Evolutionary conservation across 1,284 basidiomycete genomes (phyloP), one percentile per base, ranked within the genome.

Genomic region (Malassezia globosa): DNA sequence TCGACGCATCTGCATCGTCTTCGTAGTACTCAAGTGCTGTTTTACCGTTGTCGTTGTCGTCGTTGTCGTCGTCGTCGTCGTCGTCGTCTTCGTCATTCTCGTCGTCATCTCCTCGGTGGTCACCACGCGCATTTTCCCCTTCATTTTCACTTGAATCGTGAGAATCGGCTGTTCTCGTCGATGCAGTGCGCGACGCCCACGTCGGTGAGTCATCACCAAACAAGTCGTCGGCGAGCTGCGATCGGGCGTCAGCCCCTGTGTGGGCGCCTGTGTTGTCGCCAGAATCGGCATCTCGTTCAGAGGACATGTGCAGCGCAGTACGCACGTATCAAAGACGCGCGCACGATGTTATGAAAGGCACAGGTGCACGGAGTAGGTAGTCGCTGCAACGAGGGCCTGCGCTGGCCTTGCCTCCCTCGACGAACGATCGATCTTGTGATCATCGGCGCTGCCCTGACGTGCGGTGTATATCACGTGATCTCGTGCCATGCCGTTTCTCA

Each of bases 1-100:
- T 18, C 13, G 35, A 21, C 35, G 35, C 35, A n/a, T 10, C 10
- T 4, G 58, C 59, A 19, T 59, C 61, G 26, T 64, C 63, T 26
- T 64, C 52, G 13, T 39, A 53, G 51, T 64, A 64, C 38, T 62
- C 62, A 44, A 64, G 58, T 51, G 61, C 50, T 14, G 21, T 35
- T 23, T 59, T 41, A 11, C 58, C 57, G 37, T 58, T 56, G 10
- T 37, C 38, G 16, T 41, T 57, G 38, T 54, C 11, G 35, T 34
- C 31, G 11, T 41, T 27, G 39, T n/a, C 25, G 10, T 41, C 39
- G 16, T n/a, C 14, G 22, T 19, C 29, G 14, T 22, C 51, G 43
- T 18, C 24, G 18, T 55, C 42, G 16, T 40, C 49, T 3, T 18
- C 46, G 16, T 58, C 53, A 21, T 60, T 56, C 25, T 60, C 58